Base-by-base conservation (phyloP, 148 eudicot genomes). In the Nepenthes gracilis region DNA sequence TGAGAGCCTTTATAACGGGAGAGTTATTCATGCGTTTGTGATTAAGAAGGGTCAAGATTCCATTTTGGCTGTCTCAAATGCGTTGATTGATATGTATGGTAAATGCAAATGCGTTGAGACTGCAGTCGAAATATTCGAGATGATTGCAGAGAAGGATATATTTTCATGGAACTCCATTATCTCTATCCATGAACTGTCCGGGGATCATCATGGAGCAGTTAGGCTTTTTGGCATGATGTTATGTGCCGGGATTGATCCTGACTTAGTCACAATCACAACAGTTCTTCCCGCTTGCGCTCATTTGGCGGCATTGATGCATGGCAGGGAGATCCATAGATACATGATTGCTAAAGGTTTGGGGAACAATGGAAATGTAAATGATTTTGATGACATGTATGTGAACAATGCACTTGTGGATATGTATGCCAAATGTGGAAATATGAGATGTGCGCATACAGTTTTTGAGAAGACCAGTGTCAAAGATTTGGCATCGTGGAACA, bases 401-500 rank as follows among this genome's bases (percentile, higher is more conserved):
- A 62, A 75, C 64, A 84, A 87, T 72, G 74, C 81, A 37, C 65
- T 87, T 60, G 63, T 87, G 74, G 89, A 86, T 63, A 78, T 79
- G 73, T 84, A 84, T 70, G 75, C 76, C 35, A 84, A 84, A 78
- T 87, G 85, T 64, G 95, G 95, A 58, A 69, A 75, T 67, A 57
- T 87, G 81, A 64, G 74, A 36, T 79, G 75, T 66, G 95, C 90
- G 64, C 71, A 57, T 63, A 62, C 59, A 59, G 64, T 79, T 67
- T 87, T 87, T 36, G 73, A 79, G 35, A 65, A 33, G 63, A 84
- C 81, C 83, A 67, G 53, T 45, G 5, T 55, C 56, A 86, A 65
- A 76, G 89, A 83, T 74, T 77, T 76, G 62, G 95, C 95, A 54
- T 83, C 90, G 15, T 87, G 95, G 95, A 87, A 87, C 62, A 87